These are phyloP conservation scores for Monosporascus cannonballus DNA, from an alignment of 2,329 filamentous ascomycete species.

Conservation along the genomic window DNA sequence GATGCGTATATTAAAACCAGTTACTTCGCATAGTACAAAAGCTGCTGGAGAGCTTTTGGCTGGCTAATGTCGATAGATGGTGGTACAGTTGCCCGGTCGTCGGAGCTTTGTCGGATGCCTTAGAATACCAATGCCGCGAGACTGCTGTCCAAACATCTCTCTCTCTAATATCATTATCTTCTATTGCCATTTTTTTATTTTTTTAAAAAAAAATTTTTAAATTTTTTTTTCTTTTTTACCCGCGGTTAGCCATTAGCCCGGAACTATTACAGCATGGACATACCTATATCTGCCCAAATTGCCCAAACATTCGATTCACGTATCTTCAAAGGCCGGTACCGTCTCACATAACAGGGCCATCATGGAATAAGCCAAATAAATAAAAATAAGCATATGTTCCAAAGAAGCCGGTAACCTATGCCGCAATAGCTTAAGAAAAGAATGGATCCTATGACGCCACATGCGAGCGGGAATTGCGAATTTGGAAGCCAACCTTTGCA, in stretches of 20 bases:
- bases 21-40: slow-evolving; percentile 67
- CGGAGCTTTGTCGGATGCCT: slow-evolving; percentile 71
- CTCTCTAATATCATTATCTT: slow-evolving; percentile 70
- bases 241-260: slow-evolving; percentile 3
- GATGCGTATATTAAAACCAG: slow-evolving; percentile 27
- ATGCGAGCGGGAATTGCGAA: too few species aligned
- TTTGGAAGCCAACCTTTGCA: too few species aligned
- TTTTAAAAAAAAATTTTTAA: too few species aligned
- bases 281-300: slow-evolving; percentile 69
- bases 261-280: slow-evolving; percentile 5
- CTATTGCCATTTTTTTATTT: slow-evolving; percentile 86
- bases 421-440: too few species aligned
- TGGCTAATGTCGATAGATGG: slow-evolving; percentile 73
- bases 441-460: too few species aligned
- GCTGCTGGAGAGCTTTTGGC: slow-evolving; percentile 62
- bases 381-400: too few species aligned
- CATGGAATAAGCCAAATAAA: too few species aligned
- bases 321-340: slow-evolving; percentile 74
- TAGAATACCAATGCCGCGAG: slow-evolving; percentile 76
- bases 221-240: too few species aligned
- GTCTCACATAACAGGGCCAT: slow-evolving; percentile 80
- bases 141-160: slow-evolving; percentile 78
- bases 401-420: too few species aligned
- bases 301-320: slow-evolving; percentile 89
- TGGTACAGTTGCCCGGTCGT: slow-evolving; percentile 77